Evolutionary conservation across 805 yeast genomes (phyloP), one percentile per base, ranked within the genome.

Genomic region (Candida tallmaniae): DNA sequence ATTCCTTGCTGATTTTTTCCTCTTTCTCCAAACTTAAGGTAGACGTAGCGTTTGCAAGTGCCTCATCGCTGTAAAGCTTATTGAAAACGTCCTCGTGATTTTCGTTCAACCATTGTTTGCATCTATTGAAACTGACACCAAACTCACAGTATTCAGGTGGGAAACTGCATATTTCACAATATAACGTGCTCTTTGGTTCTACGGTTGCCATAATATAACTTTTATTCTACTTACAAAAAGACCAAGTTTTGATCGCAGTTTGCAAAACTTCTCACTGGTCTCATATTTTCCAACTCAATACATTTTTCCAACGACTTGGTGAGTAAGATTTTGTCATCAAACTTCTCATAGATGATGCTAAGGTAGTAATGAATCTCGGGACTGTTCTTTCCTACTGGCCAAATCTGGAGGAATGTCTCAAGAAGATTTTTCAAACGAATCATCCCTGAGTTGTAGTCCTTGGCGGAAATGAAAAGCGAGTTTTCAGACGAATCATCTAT

Each of bases 81-180:
- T 70, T 64, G 50, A 55, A 89, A 25, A 82, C 53, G 11, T 74
- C 83, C 2, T 66, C 60, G 47, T 86, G 69, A 32, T 70, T 65
- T 26, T 73, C 76, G 38, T 73, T 65, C 28, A 90, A 69, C 95
- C 96, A 87, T 15, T 73, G 77, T 49, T 83, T 86, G 63, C 97
- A 89, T 52, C 85, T 77, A 53, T 80, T 81, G 58, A 84, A 71
- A 18, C 79, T 64, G 29, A 83, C 84, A 9, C 95, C 93, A 54
- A 89, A 89, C 55, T 90, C 97, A 64, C 97, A 89, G 62, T 80
- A 89, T 59, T 76, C 96, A 4, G 86, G 86, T n/a, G 96, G 95
- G 52, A 74, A 80, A 1, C 86, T 62, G 55, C 96, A 86, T 10
- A 85, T 74, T 4, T 77, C 87, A 56, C 96, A 86, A 62, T 86